phyloP scores from a whole-genome alignment of 495 filamentous ascomycete genomes.

The Glarea lozoyensis region DNA sequence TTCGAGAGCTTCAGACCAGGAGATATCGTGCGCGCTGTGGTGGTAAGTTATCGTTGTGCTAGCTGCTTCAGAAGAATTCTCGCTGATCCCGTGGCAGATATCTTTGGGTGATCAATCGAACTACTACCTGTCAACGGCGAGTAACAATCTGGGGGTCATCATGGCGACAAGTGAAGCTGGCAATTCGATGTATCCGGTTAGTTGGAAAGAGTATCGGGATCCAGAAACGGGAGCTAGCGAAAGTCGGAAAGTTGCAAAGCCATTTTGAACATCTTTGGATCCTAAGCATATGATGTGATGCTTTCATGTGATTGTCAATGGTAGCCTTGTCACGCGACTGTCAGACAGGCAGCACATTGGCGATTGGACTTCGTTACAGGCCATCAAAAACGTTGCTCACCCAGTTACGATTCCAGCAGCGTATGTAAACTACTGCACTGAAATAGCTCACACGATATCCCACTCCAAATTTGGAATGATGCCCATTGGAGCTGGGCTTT shows the following conservation, averaged over 20 bases:
- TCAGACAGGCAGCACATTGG: too few relatives aligned
- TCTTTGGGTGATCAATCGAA: slow-evolving; percentile 87
- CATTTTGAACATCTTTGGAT: slow-evolving; percentile 45
- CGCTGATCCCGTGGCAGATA: slow-evolving; percentile 39
- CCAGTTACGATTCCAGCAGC: too few relatives aligned
- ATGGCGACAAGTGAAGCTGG: slow-evolving; percentile 87
- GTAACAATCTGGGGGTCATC: slow-evolving; percentile 86
- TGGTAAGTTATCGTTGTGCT: slow-evolving; percentile 43
- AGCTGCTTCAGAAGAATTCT: neutral
- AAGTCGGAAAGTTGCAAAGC: slow-evolving; percentile 86
- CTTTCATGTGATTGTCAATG: too few relatives aligned
- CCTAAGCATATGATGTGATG: too few relatives aligned
- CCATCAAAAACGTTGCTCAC: too few relatives aligned
- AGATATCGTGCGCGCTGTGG: slow-evolving; percentile 82
- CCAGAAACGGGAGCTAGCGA: slow-evolving; percentile 70
- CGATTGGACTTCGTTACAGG: too few relatives aligned
- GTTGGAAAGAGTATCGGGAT: slow-evolving; percentile 90
- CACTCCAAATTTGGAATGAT: too few relatives aligned
- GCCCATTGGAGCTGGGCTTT: too few relatives aligned
- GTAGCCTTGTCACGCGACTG: too few relatives aligned
- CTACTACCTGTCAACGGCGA: slow-evolving; percentile 84
- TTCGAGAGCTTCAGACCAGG: slow-evolving; percentile 88
- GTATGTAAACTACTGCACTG: too few relatives aligned
- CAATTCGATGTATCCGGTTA: slow-evolving; percentile 82
- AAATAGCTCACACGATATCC: too few relatives aligned